Evolutionary conservation across 257 asterid genomes (phyloP).

Genomic region (Nyctanthes arbortristis): DNA sequence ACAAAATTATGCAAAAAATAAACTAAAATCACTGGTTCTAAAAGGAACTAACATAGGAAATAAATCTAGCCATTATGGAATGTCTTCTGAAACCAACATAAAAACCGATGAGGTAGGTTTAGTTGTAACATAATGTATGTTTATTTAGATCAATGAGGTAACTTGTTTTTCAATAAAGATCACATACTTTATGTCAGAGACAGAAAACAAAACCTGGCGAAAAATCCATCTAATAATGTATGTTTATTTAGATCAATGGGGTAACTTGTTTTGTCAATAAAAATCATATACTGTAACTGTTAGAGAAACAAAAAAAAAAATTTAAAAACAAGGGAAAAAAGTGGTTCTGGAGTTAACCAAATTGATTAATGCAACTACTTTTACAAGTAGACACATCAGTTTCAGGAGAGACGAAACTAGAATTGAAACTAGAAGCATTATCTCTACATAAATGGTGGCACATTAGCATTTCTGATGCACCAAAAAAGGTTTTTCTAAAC

Average conservation of each 20-base stretch:
- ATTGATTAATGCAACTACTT: too few species aligned
- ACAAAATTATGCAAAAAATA: neutral
- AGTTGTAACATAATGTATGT: neutral
- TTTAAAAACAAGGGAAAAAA: too few species aligned
- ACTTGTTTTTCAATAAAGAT: too few species aligned
- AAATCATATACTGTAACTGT: constrained; percentile 1
- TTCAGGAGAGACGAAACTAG: neutral
- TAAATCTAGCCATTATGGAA: neutral
- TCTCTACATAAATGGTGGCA: neutral
- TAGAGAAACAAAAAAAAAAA: too few species aligned
- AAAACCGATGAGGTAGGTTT: neutral
- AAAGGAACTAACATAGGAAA: neutral
- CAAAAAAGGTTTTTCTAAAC: neutral
- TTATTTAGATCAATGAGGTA: neutral
- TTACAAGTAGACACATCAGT: too few species aligned
- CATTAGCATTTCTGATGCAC: neutral
- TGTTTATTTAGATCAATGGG: neutral
- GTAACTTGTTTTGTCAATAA: neutral
- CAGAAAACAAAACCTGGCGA: too few species aligned
- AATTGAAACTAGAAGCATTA: neutral
- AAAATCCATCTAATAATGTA: neutral
- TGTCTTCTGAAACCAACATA: neutral
- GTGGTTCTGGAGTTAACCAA: too few species aligned
- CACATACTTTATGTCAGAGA: too few species aligned
- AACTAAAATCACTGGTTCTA: neutral